phyloP scores from a whole-genome alignment of 2,329 filamentous ascomycete species.

The Pestalotiopsis fici region DNA sequence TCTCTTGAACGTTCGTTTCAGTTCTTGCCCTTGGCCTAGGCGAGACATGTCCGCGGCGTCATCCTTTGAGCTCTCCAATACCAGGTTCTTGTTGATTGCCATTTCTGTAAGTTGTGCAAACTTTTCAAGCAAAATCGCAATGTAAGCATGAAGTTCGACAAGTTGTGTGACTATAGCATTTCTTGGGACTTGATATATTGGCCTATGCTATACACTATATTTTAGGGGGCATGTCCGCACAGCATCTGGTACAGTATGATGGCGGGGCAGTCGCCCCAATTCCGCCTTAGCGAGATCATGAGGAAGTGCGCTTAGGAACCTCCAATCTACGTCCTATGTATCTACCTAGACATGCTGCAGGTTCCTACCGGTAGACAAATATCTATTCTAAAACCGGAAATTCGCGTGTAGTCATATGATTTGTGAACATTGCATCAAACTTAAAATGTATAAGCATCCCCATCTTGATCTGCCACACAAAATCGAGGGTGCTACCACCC shows the following conservation, averaged over 20 bases:
- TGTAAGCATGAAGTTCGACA: not conserved
- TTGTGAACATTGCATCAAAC: not conserved
- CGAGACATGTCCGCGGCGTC: not conserved
- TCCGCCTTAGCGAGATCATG: not conserved
- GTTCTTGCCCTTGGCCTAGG: not conserved
- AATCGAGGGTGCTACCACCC: not conserved
- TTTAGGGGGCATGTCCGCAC: not conserved
- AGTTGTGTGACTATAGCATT: not conserved
- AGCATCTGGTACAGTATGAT: not conserved
- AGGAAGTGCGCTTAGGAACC: not conserved
- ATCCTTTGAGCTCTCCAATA: not conserved
- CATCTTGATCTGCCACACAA: not conserved
- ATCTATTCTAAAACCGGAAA: not conserved
- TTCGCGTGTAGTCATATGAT: not conserved
- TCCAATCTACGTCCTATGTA: not conserved
- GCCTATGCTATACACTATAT: not conserved
- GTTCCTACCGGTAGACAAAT: not conserved
- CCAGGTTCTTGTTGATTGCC: not conserved
- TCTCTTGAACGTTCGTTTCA: not conserved
- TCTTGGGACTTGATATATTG: fast-evolving
- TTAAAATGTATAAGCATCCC: not conserved
- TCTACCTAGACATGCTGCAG: too few relatives aligned
- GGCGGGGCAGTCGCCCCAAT: not conserved
- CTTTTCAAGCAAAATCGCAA: not conserved
- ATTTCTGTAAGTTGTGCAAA: not conserved